Evolutionary conservation across 129 eudicot genomes (phyloP).

Genomic region (Chrysanthemum seticuspe): DNA sequence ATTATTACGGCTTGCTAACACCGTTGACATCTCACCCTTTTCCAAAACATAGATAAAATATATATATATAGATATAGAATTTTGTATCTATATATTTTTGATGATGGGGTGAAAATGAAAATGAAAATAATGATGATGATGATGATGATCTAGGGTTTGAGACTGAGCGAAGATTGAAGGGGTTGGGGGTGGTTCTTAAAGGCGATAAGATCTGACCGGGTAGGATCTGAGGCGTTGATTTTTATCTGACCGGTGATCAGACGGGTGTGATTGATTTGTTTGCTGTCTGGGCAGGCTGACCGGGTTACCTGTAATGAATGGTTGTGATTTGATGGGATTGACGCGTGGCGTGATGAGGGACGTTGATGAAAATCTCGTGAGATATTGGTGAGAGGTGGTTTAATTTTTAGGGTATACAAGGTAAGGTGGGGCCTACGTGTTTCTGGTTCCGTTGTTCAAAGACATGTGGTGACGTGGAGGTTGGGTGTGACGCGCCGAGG

Average conservation of each 20-base stretch:
- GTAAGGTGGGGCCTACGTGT: constrained; percentile 19
- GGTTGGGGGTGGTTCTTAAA: constrained; percentile 67
- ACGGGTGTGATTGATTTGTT: constrained; percentile 29
- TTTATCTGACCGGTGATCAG: constrained; percentile 29
- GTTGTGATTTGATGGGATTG: constrained; percentile 21
- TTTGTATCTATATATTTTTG: background rate
- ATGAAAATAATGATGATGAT: background rate
- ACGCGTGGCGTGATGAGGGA: constrained; percentile 35
- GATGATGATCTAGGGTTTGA: constrained; percentile 62
- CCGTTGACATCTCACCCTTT: constrained; percentile 39
- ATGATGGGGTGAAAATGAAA: too few relatives aligned
- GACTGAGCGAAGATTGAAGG: constrained; percentile 71
- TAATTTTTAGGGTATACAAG: constrained; percentile 31
- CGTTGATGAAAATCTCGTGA: constrained; percentile 32
- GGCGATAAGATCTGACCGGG: constrained; percentile 96
- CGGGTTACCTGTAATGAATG: constrained; percentile 48
- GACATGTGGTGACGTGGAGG: constrained; percentile 33
- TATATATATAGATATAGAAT: background rate
- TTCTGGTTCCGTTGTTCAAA: constrained; percentile 21
- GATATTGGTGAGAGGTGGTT: constrained; percentile 17
- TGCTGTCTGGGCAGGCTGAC: constrained; percentile 57
- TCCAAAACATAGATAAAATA: too few relatives aligned
- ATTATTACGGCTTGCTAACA: constrained; percentile 65
- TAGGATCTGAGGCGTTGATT: constrained; percentile 38
- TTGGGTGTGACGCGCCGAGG: constrained; percentile 33